Evolutionary conservation across 352 stramenopile species (phyloP).

Genomic region (Globisporangium radiosum): DNA sequence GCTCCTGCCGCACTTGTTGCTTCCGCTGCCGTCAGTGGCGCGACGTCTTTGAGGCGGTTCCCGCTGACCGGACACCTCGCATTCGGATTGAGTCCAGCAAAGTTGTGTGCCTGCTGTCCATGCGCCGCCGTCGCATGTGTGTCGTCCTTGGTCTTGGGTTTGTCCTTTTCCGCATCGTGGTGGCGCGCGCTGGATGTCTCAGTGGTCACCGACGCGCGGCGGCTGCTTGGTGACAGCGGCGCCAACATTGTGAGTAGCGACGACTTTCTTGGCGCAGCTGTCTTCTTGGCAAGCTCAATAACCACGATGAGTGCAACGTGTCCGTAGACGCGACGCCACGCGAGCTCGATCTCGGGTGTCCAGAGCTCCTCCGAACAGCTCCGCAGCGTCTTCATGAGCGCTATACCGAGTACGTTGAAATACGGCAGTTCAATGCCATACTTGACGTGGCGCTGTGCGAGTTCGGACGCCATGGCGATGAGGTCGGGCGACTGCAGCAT

Average conservation of each 20-base stretch:
- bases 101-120: conserved; percentile 3
- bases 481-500: conserved; percentile 27
- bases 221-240: not conserved
- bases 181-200: not conserved
- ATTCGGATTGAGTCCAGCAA: conserved; percentile 8
- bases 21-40: not conserved
- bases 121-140: not conserved
- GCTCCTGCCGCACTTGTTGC: no score
- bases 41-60: conserved; percentile 13
- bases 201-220: not conserved
- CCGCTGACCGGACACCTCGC: conserved; percentile 19
- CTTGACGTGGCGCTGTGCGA: conserved; percentile 28
- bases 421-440: conserved; percentile 30
- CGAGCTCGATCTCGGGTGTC: conserved; percentile 19
- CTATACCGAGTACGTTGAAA: conserved; percentile 28
- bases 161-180: not conserved
- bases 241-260: not conserved
- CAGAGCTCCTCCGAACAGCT: conserved; percentile 23
- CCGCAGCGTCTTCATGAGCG: conserved; percentile 20
- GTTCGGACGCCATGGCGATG: conserved; percentile 16
- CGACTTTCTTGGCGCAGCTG: not conserved
- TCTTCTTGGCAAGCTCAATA: conserved; percentile 11
- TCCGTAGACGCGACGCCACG: conserved; percentile 21
- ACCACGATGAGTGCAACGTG: conserved; percentile 24
- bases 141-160: not conserved